Base-by-base conservation (phyloP, 1,284 basidiomycete species). In the Mycena sp. region DNA sequence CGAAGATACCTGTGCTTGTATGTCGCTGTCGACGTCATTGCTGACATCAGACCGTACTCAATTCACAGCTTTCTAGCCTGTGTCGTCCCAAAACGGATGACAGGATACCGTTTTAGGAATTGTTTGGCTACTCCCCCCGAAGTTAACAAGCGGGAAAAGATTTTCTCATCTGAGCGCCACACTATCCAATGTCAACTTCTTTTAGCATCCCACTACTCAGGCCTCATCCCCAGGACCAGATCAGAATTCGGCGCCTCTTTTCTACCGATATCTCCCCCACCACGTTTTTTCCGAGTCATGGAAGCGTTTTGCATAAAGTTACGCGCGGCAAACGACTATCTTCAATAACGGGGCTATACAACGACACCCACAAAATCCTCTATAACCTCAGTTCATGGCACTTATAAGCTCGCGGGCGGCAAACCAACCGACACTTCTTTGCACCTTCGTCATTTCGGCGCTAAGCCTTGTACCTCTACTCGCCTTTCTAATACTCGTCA, bases 91-190 rank as follows among this genome's bases (percentile, higher is more conserved):
- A 51, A 51, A 51, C 35, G 49, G 49, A 26, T 53, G 52, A 16
- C 38, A 23, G 38, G 11, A 41, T 53, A 25, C 51, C 44, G 37
- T 49, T 48, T 49, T n/a, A 17, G 52, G 51, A 35, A 12, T 26
- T 50, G 38, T 49, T 54, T 51, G 30, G 0, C 16, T n/a, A 38
- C 46, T 35, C 28, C 17, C 30, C 23, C 12, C 4, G 6, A 17
- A 26, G 4, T 6, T 3, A 49, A 61, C 37, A 49, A 37, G 25
- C 14, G 1, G 7, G 59, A 55, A 54, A 49, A 49, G 45, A 52
- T 46, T 61, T 61, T 61, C 59, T 44, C 59, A 61, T 43, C 52
- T 29, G 32, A 6, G 19, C 59, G 59, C 59, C 59, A 61, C 59
- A 61, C 7, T 46, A 54, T n/a, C n/a, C 49, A 19, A 1, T 44